Base-by-base conservation (phyloP, 495 filamentous ascomycete genomes). In the Penicillium coprophilum region DNA sequence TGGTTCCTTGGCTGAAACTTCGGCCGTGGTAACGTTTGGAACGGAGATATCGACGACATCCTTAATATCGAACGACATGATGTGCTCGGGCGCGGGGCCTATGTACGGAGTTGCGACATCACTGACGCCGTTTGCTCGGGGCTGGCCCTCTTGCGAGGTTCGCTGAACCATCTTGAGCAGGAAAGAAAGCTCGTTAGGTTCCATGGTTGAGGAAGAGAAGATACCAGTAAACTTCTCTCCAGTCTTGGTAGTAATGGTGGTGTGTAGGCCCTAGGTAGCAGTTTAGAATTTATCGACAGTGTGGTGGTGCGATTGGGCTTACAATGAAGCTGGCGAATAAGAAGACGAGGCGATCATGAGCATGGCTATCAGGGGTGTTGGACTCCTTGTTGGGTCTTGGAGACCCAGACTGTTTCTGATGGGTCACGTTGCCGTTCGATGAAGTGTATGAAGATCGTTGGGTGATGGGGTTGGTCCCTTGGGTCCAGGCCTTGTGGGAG, bases 91-190 rank as follows among this genome's bases (percentile, higher is more conserved):
- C 4, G 80, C 82, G 20, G 74, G 68, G 9, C 87, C 87, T 20
- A 87, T 63, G 61, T 83, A 88, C 24, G 82, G 80, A 52, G 71
- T 73, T 7, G 70, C 43, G n/a, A 55, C 58, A 17, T 83, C 80
- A 51, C 71, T 77, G 8, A 76, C 63, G 34, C 85, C 85, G 59
- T 89, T 89, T 31, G 77, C 63, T 30, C 77, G 78, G n/a, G 71
- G 57, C 57, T 80, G 70, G 19, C 77, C 76, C 41, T 69, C 62
- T 28, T 77, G 74, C 17, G 73, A 60, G 59, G 80, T 82, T 53
- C 85, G 84, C 70, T 87, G 86, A 28, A 90, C 89, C 90, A 92
- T 93, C 77, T 89, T 95, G 55, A 96, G 80, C 53, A 83, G 73
- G 67, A 90, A 89, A 46, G 78, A 79, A 15, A 84, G 75, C 51